A percentile compares a stretch with the other conserved stretches of the same genome.
Conservation (phyloP, 2,329 filamentous ascomycete genomes). For the Gaeumannomyces sp. region DNA sequence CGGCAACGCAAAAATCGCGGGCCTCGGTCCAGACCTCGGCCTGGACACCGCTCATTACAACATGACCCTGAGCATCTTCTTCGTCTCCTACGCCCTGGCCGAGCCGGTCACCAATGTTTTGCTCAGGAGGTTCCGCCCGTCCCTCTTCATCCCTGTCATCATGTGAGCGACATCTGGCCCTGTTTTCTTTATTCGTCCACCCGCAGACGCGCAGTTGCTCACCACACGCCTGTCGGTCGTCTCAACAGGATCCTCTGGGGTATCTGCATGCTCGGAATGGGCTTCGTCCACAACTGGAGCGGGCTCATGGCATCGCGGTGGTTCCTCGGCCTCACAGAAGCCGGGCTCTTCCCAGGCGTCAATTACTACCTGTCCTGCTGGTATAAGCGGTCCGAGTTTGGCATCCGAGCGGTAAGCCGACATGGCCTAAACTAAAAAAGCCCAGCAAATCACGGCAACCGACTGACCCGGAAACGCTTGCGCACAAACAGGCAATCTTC, state of each 20-base stretch:
- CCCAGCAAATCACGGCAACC: not conserved
- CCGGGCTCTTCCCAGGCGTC: conserved; percentile 68
- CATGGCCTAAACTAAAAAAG: not conserved
- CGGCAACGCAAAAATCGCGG: conserved; percentile 59
- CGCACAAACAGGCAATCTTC: conserved; percentile 52
- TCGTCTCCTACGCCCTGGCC: conserved; percentile 75
- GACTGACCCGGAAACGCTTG: not conserved
- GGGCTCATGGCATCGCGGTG: conserved; percentile 61
- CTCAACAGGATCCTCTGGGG: conserved; percentile 56
- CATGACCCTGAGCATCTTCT: conserved; percentile 73
- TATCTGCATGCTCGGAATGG: conserved; percentile 62
- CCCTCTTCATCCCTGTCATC: conserved; percentile 73
- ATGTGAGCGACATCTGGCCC: conserved; percentile 51
- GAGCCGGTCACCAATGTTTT: conserved; percentile 75
- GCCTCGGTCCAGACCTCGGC: conserved; percentile 48
- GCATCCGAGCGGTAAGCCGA: conserved; percentile 47
- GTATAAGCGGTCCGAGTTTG: conserved; percentile 72
- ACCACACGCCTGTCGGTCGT: not conserved
- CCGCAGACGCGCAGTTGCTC: not conserved
- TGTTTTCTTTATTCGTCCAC: not conserved
- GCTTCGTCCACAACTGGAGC: conserved; percentile 56
- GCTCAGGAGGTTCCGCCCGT: conserved; percentile 69
- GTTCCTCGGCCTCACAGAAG: conserved; percentile 69
- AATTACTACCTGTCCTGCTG: conserved; percentile 68
- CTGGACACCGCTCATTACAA: conserved; percentile 65